Conservation (phyloP, 176 grass and related monocot species). For the sorghum (Sorghum bicolor) region Sorghum_bicolor_NCBIv3 NC_012876.2:56622501-56623000, state of each 20-base stretch:
- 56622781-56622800: neutral
- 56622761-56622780: conserved; percentile 38
- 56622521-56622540: conserved; percentile 86
- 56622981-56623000: neutral
- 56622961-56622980: neutral
- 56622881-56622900: neutral
- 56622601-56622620: neutral
- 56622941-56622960: neutral
- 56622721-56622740: conserved; percentile 90
- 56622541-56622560: conserved; percentile 93
- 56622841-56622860: conserved; percentile 9
- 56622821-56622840: conserved; percentile 45
- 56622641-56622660: neutral
- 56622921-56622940: too few relatives aligned
- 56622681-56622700: conserved; percentile 92
- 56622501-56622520: conserved; percentile 87
- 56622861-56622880: conserved; percentile 44
- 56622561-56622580: conserved; percentile 33
- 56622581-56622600: conserved; percentile 11
- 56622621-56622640: neutral
- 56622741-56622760: conserved; percentile 80
- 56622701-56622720: conserved; percentile 95
- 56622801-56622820: neutral
- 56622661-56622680: conserved; percentile 56
- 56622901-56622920: neutral